Evolutionary conservation across 2,329 filamentous ascomycete genomes (phyloP).

Genomic region (Aureobasidium leucospermi): DNA sequence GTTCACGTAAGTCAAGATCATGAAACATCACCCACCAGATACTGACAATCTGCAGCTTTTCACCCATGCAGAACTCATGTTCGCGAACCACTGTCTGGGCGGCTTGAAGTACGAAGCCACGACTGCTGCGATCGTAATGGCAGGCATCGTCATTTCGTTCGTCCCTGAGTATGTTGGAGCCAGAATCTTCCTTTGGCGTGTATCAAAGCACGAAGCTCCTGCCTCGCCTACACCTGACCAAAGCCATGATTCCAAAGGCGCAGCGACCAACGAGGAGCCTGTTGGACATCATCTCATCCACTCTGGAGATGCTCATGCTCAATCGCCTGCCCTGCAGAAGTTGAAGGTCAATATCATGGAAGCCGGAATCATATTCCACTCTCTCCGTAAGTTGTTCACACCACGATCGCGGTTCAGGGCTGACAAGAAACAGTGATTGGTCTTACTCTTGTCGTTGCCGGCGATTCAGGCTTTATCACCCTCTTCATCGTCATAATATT

Average conservation of each 20-base stretch:
- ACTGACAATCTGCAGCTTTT: conserved; percentile 46
- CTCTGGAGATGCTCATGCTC: background rate
- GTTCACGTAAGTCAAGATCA: conserved; percentile 47
- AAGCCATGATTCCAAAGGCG: background rate
- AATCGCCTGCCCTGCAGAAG: conserved; percentile 11
- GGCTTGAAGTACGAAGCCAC: conserved; percentile 61
- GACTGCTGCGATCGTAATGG: conserved; percentile 65
- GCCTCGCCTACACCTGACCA: background rate
- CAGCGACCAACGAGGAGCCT: background rate
- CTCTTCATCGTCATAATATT: conserved; percentile 61
- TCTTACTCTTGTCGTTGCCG: conserved; percentile 50
- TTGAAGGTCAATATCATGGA: conserved; percentile 64
- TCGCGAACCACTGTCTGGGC: conserved; percentile 61
- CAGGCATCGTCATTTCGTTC: conserved; percentile 66
- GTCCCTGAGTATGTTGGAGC: conserved; percentile 61
- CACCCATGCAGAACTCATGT: conserved; percentile 67
- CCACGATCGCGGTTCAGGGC: background rate
- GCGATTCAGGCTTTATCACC: conserved; percentile 45
- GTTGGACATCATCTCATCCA: background rate
- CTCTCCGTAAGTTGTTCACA: conserved; percentile 46
- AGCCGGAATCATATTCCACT: conserved; percentile 68
- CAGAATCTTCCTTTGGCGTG: conserved; percentile 41
- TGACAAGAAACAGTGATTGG: conserved; percentile 47
- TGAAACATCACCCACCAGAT: too few species aligned
- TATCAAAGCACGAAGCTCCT: background rate